These are phyloP conservation scores for Dissophora globulifera DNA, from an alignment of 192 early-diverging fungal species.

Conservation along the genomic window DNA sequence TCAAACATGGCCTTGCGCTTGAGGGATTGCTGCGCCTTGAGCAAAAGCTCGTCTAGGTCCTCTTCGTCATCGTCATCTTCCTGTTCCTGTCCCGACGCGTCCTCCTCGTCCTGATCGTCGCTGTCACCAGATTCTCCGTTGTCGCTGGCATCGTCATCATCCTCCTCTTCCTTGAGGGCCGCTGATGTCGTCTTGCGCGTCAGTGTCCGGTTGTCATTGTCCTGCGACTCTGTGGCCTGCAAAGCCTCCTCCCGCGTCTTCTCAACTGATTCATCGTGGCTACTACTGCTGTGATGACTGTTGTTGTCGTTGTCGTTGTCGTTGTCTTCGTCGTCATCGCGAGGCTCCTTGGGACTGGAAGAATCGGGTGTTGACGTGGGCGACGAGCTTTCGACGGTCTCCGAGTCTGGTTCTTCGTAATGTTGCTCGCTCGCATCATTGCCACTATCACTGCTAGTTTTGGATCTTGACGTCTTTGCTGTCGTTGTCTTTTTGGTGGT, in stretches of 20 bases:
- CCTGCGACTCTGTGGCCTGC: too few species aligned
- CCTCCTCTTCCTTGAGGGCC: conserved; percentile 9
- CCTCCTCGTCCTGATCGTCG: conserved; percentile 4
- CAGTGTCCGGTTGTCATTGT: too few species aligned
- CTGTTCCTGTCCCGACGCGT: background rate
- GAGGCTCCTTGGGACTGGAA: background rate
- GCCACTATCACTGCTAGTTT: too few species aligned
- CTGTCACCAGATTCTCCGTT: too few species aligned
- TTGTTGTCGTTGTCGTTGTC: too few species aligned
- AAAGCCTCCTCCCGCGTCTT: background rate
- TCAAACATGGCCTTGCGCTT: conserved; percentile 38
- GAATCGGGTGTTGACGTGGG: conserved; percentile 17
- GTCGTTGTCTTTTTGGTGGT: background rate
- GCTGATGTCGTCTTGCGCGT: too few species aligned
- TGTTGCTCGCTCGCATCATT: background rate
- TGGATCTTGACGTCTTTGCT: too few species aligned
- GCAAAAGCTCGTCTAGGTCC: conserved; percentile 50
- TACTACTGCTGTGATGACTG: too few species aligned
- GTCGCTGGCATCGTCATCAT: background rate
- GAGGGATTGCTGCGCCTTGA: conserved; percentile 53
- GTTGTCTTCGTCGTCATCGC: conserved; percentile 1
- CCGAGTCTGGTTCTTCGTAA: conserved; percentile 17
- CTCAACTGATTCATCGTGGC: conserved; percentile 9
- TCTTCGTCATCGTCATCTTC: conserved; percentile 41
- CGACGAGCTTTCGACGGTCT: conserved; percentile 33